A percentile compares a stretch with the other conserved stretches of the same genome.
These are phyloP conservation scores for Trypanosoma cruzi DNA, from an alignment of 208 protist genomes.

Conservation along the genomic window DNA sequence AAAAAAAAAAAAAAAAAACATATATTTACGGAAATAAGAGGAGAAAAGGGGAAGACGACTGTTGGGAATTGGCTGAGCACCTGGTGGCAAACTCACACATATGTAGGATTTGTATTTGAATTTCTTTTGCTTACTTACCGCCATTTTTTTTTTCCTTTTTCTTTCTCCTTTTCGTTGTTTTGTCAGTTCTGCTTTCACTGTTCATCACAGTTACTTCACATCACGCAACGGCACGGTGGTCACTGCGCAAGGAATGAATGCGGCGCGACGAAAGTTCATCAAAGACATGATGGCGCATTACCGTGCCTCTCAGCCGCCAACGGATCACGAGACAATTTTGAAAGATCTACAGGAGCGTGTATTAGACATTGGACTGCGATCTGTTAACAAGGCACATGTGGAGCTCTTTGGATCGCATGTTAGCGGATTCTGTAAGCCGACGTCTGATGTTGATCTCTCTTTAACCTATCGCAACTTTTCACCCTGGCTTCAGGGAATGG, in stretches of 20 bases:
- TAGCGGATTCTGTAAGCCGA: slow-evolving; percentile 80
- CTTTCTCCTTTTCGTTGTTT: slow-evolving; percentile 19
- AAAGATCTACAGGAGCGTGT: slow-evolving; percentile 64
- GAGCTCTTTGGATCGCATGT: slow-evolving; percentile 87
- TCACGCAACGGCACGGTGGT: not conserved
- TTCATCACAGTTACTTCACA: not conserved
- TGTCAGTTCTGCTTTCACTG: slow-evolving; percentile 11
- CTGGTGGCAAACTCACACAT: not conserved
- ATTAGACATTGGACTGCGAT: slow-evolving; percentile 60
- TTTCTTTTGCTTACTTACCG: not conserved
- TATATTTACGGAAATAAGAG: too few species aligned
- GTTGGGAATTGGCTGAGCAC: too few species aligned
- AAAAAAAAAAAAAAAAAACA: too few species aligned
- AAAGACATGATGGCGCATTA: slow-evolving; percentile 77
- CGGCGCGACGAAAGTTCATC: slow-evolving; percentile 50
- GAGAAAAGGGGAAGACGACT: too few species aligned
- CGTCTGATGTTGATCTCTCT: slow-evolving; percentile 83
- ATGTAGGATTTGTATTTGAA: not conserved
- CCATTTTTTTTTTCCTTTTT: slow-evolving; percentile 17
- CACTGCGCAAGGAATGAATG: slow-evolving; percentile 12
- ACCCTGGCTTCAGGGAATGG: slow-evolving; percentile 74
- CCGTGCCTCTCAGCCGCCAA: slow-evolving; percentile 34
- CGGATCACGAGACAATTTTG: slow-evolving; percentile 43
- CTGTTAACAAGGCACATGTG: slow-evolving; percentile 86
- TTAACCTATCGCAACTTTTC: slow-evolving; percentile 91